Percentiles rank a stretch among this genome's conserved stretches.
Conservation (phyloP, 192 early-diverging fungal genomes). For the Spizellomyces punctatus region DNA sequence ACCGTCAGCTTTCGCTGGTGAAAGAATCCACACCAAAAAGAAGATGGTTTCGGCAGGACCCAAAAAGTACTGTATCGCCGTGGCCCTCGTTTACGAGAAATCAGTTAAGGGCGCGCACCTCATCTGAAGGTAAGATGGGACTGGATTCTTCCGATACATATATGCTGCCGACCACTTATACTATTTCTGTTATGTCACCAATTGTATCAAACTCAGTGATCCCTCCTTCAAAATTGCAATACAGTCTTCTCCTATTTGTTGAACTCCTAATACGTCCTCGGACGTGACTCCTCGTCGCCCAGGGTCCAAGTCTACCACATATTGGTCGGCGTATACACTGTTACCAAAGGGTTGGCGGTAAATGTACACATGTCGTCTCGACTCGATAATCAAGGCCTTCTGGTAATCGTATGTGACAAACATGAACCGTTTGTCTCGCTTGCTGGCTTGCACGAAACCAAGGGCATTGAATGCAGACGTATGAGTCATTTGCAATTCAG, state of each 20-base stretch:
- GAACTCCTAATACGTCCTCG: constrained; percentile 10
- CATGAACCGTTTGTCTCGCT: constrained; percentile 20
- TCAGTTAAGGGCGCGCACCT: too few relatives aligned
- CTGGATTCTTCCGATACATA: too few relatives aligned
- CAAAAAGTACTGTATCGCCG: too few relatives aligned
- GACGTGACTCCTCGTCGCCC: too few relatives aligned
- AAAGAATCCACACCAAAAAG: too few relatives aligned
- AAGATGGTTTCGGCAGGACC: too few relatives aligned
- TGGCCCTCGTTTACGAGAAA: too few relatives aligned
- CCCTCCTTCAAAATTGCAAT: constrained; percentile 2
- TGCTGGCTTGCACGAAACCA: constrained; percentile 36
- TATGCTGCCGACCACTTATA: too few relatives aligned
- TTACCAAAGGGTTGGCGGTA: constrained; percentile 2
- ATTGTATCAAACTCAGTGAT: too few relatives aligned
- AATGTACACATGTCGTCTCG: constrained; percentile 8
- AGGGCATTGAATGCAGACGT: constrained; percentile 16
- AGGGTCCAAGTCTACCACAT: constrained; percentile 10
- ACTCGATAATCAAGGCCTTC: constrained; percentile 11
- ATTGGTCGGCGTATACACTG: background rate
- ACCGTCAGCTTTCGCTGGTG: too few relatives aligned
- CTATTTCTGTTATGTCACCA: too few relatives aligned
- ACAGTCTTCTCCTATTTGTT: background rate
- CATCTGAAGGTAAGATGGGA: too few relatives aligned
- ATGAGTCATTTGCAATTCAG: background rate
- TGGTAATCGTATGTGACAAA: constrained; percentile 10